Evolutionary conservation across 768 basidiomycete species (phyloP).

Genomic region (Suillus placidus): DNA sequence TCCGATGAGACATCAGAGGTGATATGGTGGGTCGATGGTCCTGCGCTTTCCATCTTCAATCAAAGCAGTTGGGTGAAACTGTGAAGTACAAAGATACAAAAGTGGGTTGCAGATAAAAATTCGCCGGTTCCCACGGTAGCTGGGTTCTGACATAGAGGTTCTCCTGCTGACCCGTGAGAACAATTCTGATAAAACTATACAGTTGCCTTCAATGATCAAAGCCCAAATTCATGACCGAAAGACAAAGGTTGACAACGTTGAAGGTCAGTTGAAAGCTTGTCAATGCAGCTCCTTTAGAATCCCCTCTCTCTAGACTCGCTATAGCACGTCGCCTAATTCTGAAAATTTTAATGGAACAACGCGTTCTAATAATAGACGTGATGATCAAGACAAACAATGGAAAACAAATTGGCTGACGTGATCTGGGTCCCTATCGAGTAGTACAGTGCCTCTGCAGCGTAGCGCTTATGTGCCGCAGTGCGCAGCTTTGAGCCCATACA

Average conservation of each 20-base stretch:
- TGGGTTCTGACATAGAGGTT: background rate
- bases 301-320: too few species aligned
- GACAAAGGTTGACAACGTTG: too few species aligned
- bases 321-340: too few species aligned
- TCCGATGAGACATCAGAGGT: conserved; percentile 16
- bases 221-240: too few species aligned
- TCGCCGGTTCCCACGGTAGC: conserved; percentile 12
- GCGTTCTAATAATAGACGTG: conserved; percentile 1
- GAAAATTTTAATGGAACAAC: too few species aligned
- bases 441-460: too few species aligned
- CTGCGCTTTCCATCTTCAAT: conserved; percentile 33
- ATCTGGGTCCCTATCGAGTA: conserved; percentile 18
- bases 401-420: conserved; percentile 19
- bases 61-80: conserved; percentile 7
- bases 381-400: conserved; percentile 17
- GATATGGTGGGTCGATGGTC: conserved; percentile 27
- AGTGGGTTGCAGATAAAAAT: background rate
- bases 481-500: conserved; percentile 15
- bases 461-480: conserved; percentile 19
- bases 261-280: too few species aligned
- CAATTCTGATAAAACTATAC: conserved; percentile 1
- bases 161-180: background rate
- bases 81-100: background rate
- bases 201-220: background rate
- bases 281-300: too few species aligned